phyloP scores from a whole-genome alignment of 805 yeast genomes.

The Cyberlindnera samutprakarnensis region DNA sequence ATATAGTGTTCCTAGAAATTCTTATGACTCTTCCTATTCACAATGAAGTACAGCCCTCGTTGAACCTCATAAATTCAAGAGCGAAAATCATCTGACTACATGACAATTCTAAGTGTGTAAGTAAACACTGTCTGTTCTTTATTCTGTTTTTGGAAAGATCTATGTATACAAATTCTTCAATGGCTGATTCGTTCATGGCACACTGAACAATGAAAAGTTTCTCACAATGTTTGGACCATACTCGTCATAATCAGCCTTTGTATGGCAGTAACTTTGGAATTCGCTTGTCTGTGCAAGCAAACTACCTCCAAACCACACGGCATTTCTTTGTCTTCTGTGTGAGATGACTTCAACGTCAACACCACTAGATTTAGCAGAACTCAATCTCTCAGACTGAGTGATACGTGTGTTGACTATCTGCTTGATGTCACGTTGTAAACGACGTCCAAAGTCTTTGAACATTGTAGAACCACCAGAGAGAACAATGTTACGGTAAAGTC shows the following conservation, averaged over 20 bases:
- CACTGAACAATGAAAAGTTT: constrained; percentile 90
- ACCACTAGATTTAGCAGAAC: constrained; percentile 74
- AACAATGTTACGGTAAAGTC: constrained; percentile 90
- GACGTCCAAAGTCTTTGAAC: constrained; percentile 97
- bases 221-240: constrained; percentile 97
- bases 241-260: constrained; percentile 96
- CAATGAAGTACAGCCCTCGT: too few species aligned
- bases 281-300: constrained; percentile 95
- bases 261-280: constrained; percentile 92
- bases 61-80: too few species aligned
- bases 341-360: constrained; percentile 95
- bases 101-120: too few species aligned
- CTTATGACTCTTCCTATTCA: too few species aligned
- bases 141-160: too few species aligned
- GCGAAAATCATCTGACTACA: too few species aligned
- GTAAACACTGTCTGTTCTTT: too few species aligned
- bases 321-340: constrained; percentile 95
- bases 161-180: too few species aligned
- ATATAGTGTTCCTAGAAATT: too few species aligned
- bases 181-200: constrained; percentile 44
- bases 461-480: constrained; percentile 97
- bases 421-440: constrained; percentile 92
- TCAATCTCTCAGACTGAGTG: constrained; percentile 65
- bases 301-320: constrained; percentile 99
- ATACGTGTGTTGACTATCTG: constrained; percentile 84